phyloP scores from a whole-genome alignment of 805 yeast species.

The Clavispora fructus region DNA sequence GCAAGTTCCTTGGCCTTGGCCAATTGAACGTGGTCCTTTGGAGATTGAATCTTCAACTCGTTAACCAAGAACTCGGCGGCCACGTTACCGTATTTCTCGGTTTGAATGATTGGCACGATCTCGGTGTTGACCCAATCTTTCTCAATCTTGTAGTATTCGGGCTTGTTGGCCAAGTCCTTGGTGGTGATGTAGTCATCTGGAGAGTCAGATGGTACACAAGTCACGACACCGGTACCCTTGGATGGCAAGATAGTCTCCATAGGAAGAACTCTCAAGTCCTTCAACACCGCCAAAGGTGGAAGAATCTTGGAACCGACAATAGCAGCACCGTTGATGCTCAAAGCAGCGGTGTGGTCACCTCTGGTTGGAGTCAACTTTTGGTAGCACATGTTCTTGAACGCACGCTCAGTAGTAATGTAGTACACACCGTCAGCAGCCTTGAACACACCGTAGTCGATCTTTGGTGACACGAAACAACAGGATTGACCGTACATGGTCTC shows the following conservation, averaged over 20 bases:
- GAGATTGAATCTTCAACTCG: conserved; percentile 86
- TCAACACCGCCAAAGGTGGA: conserved; percentile 75
- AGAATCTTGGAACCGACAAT: conserved; percentile 81
- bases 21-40: conserved; percentile 82
- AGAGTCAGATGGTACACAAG: conserved; percentile 98
- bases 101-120: conserved; percentile 65
- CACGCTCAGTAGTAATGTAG: conserved; percentile 87
- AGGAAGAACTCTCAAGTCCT: conserved; percentile 78
- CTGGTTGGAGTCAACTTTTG: conserved; percentile 89
- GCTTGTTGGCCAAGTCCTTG: conserved; percentile 77
- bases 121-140: conserved; percentile 81
- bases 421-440: conserved; percentile 73
- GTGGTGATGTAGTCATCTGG: conserved; percentile 94
- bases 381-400: conserved; percentile 95
- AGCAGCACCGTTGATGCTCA: conserved; percentile 59
- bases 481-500: conserved; percentile 99
- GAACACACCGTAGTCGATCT: conserved; percentile 85
- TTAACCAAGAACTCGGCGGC: conserved; percentile 83
- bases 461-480: conserved; percentile 95
- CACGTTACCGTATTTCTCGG: conserved; percentile 82
- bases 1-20: conserved; percentile 92
- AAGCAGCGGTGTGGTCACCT: conserved; percentile 64
- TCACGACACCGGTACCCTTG: conserved; percentile 98
- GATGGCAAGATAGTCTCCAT: conserved; percentile 95
- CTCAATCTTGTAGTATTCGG: conserved; percentile 83